Conservation (phyloP, 208 protist genomes). For the Tritrichomonas foetus region DNA sequence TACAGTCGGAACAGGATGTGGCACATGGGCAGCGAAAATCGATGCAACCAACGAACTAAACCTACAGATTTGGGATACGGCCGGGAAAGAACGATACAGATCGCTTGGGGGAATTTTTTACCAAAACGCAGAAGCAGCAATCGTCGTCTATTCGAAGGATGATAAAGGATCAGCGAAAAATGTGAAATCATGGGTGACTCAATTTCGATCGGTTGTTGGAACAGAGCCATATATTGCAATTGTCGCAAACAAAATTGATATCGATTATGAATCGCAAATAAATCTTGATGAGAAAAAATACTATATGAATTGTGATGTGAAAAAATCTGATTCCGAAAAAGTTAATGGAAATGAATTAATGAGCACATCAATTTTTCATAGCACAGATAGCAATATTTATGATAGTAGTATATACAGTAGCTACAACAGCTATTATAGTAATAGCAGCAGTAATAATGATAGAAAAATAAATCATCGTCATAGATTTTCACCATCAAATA, state of each 20-base stretch:
- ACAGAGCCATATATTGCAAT: background rate
- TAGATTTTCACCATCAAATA: too few relatives aligned
- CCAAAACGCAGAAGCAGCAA: background rate
- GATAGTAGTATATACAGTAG: too few relatives aligned
- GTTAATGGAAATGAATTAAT: too few relatives aligned
- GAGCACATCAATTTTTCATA: too few relatives aligned
- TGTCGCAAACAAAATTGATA: background rate
- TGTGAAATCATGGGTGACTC: background rate
- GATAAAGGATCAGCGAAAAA: background rate
- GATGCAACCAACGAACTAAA: background rate
- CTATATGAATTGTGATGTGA: too few relatives aligned
- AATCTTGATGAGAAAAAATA: too few relatives aligned
- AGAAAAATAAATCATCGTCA: too few relatives aligned
- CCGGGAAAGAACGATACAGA: background rate
- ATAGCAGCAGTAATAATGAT: too few relatives aligned
- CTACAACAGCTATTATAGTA: too few relatives aligned
- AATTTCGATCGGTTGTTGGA: background rate
- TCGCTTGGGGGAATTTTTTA: background rate
- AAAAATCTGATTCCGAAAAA: too few relatives aligned
- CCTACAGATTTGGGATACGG: background rate
- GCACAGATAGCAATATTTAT: too few relatives aligned
- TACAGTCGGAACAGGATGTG: background rate
- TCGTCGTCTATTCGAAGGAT: background rate
- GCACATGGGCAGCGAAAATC: background rate
- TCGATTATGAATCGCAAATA: background rate